Evolutionary conservation across 352 stramenopile genomes (phyloP).

Genomic region (Blastocystis hominis): DNA sequence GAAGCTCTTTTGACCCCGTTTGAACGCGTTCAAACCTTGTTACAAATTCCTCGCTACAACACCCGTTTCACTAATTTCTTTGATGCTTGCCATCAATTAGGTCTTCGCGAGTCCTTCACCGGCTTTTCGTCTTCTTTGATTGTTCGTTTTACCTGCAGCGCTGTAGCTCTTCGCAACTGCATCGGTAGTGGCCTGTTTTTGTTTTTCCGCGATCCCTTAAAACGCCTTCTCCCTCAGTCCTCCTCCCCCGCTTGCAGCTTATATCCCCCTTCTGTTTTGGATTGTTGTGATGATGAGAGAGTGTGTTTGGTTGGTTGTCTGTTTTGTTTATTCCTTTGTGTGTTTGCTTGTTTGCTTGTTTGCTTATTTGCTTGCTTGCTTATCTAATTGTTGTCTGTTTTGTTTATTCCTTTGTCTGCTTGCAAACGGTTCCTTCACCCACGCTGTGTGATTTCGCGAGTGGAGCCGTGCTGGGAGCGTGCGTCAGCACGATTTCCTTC

Average conservation of each 20-base stretch:
- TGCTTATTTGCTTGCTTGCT: not conserved
- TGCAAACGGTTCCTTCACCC: not conserved
- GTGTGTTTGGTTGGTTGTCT: not conserved
- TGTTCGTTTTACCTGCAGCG: not conserved
- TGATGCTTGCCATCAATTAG: conserved; percentile 71
- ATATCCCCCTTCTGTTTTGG: not conserved
- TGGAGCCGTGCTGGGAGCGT: conserved; percentile 70
- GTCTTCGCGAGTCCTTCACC: conserved; percentile 72
- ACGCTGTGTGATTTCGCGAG: conserved; percentile 70
- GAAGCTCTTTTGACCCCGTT: conserved; percentile 74
- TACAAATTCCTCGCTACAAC: conserved; percentile 78
- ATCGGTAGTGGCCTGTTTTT: conserved; percentile 76
- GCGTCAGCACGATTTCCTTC: conserved; percentile 74
- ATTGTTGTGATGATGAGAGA: too few relatives aligned
- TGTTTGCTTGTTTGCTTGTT: too few relatives aligned
- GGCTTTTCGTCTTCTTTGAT: conserved; percentile 64
- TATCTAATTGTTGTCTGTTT: too few relatives aligned
- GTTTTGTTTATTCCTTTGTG: not conserved
- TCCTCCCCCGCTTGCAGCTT: conserved; percentile 61
- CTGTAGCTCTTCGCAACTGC: conserved; percentile 73
- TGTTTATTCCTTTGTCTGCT: not conserved
- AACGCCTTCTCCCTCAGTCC: conserved; percentile 66
- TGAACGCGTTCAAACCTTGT: conserved; percentile 73
- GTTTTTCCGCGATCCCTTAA: conserved; percentile 70
- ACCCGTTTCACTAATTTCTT: conserved; percentile 69